Conservation (phyloP, 345 rosid species). For the Orychophragmus violaceus region DNA sequence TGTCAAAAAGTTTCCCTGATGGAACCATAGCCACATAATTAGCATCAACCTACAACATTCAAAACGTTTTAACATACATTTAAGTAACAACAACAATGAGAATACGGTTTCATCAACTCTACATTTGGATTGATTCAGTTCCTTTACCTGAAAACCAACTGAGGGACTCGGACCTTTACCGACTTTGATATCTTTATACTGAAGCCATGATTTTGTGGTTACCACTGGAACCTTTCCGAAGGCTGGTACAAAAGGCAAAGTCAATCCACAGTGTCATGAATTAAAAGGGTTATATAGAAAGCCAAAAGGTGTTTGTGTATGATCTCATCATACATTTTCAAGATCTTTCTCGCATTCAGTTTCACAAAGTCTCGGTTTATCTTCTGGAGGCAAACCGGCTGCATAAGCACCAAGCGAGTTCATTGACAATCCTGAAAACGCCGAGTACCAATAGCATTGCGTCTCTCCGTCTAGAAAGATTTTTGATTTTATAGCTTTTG, state of each 20-base stretch:
- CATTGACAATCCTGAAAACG: conserved; percentile 34
- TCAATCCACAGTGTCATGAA: not conserved
- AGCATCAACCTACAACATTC: conserved; percentile 65
- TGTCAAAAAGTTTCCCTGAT: conserved; percentile 88
- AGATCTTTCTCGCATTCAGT: no score
- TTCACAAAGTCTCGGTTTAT: no score
- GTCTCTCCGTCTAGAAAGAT: conserved; percentile 44
- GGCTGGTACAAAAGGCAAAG: not conserved
- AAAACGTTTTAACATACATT: no score
- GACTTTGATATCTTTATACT: no score
- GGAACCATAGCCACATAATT: conserved; percentile 95
- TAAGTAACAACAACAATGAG: not conserved
- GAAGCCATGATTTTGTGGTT: no score
- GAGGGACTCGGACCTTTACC: no score
- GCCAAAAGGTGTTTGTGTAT: conserved; percentile 24
- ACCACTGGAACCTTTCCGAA: conserved; percentile 64
- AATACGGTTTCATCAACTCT: not conserved
- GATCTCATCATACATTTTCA: no score
- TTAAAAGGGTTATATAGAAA: not conserved
- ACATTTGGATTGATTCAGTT: no score
- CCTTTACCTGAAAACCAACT: no score
- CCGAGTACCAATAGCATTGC: conserved; percentile 51
- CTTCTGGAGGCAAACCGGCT: no score
- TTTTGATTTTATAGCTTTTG: not conserved
- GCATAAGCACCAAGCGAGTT: conserved; percentile 35